Evolutionary conservation across 352 stramenopile species (phyloP).

Genomic region (Blastocystis sp.): DNA sequence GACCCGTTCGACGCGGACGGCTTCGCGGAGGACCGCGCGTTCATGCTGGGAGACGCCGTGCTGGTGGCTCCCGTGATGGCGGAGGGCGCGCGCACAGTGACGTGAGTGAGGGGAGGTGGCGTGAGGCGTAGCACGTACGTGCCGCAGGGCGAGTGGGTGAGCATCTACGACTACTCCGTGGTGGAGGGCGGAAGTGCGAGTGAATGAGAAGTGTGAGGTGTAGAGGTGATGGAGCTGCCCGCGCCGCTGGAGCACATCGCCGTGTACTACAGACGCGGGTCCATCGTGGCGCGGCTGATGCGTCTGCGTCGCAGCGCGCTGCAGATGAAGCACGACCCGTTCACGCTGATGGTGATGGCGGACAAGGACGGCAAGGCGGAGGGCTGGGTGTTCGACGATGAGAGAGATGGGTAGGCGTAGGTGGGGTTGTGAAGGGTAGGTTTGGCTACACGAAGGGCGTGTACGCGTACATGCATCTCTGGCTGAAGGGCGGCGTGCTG

Average conservation of each 20-base stretch:
- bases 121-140: conserved; percentile 75
- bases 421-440: not conserved
- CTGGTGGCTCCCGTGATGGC: conserved; percentile 91
- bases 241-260: conserved; percentile 88
- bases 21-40: conserved; percentile 87
- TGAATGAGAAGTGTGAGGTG: conserved; percentile 75
- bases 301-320: conserved; percentile 86
- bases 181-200: conserved; percentile 10
- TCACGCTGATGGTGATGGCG: conserved; percentile 89
- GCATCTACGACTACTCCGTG: not conserved
- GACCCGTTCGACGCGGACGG: conserved; percentile 83
- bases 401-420: conserved; percentile 81
- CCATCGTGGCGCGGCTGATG: conserved; percentile 89
- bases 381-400: conserved; percentile 91
- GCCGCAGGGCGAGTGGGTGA: conserved; percentile 72
- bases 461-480: conserved; percentile 75
- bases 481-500: conserved; percentile 72
- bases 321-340: conserved; percentile 92
- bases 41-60: conserved; percentile 87
- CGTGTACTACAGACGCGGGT: conserved; percentile 91
- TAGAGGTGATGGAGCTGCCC: conserved; percentile 76
- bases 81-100: conserved; percentile 77
- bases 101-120: conserved; percentile 73
- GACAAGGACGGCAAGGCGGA: conserved; percentile 79
- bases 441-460: conserved; percentile 72